Evolutionary conservation across 805 yeast species (phyloP).

Genomic region (Pichia californica): DNA sequence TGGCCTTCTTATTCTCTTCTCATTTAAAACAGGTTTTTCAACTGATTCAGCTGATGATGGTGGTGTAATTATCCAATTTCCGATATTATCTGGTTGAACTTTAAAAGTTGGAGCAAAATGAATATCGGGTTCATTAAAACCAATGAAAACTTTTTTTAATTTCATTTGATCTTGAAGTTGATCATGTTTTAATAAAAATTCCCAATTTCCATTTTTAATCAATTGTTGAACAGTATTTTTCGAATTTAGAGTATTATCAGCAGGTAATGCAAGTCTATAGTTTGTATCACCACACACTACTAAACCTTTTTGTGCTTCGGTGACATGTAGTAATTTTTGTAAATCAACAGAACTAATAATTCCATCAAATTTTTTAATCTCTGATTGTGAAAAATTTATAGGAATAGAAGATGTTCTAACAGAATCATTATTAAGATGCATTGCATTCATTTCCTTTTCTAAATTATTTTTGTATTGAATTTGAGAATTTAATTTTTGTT

Average conservation of each 20-base stretch:
- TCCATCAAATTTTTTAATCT: constrained; percentile 9
- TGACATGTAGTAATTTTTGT: not conserved
- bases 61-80: constrained; percentile 5
- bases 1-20: constrained; percentile 4
- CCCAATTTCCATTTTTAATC: constrained; percentile 22
- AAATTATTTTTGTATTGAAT: not conserved
- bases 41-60: not conserved
- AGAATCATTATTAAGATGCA: not conserved
- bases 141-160: constrained; percentile 32
- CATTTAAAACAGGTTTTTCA: not conserved
- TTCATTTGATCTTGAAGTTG: constrained; percentile 33
- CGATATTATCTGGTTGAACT: constrained; percentile 17
- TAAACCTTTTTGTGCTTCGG: constrained; percentile 19
- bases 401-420: constrained; percentile 3
- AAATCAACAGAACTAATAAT: constrained; percentile 2
- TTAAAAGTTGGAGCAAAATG: constrained; percentile 52
- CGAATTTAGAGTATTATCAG: constrained; percentile 11
- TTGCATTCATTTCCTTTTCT: not conserved
- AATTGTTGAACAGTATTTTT: constrained; percentile 5
- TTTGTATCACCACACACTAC: constrained; percentile 51
- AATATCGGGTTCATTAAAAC: constrained; percentile 43
- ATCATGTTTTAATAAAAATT: constrained; percentile 36
- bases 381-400: constrained; percentile 15
- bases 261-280: constrained; percentile 33
- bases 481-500: not conserved